A percentile compares a stretch with the other conserved stretches of the same genome.
Conservation (phyloP, 2,329 filamentous ascomycete species). For the Pestalotiopsis sp. region DNA sequence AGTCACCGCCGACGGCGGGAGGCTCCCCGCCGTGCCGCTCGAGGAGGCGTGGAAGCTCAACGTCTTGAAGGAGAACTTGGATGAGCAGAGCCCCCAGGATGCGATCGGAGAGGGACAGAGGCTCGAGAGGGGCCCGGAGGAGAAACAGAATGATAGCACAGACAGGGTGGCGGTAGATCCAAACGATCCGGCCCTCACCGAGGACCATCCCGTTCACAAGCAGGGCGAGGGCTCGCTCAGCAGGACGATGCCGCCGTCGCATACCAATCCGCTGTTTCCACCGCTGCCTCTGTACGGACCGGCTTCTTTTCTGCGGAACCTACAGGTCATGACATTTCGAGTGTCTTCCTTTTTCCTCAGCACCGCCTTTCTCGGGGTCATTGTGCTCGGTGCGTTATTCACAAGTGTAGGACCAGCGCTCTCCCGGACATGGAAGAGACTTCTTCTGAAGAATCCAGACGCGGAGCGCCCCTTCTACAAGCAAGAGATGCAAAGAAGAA, state of each 20-base stretch:
- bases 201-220: constrained; percentile 41
- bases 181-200: constrained; percentile 20
- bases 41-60: constrained; percentile 74
- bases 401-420: constrained; percentile 62
- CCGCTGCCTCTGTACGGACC: constrained; percentile 82
- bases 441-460: constrained; percentile 64
- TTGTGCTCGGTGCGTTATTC: constrained; percentile 75
- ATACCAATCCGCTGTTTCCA: constrained; percentile 82
- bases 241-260: constrained; percentile 60
- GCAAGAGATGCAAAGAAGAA: constrained; percentile 67
- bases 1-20: constrained; percentile 65
- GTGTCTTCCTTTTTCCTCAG: constrained; percentile 75
- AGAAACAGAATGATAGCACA: constrained; percentile 17
- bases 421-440: constrained; percentile 49
- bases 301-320: constrained; percentile 63
- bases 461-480: constrained; percentile 67
- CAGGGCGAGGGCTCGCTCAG: constrained; percentile 49
- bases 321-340: constrained; percentile 69
- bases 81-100: constrained; percentile 28
- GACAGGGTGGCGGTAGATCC: constrained; percentile 14
- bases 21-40: constrained; percentile 70
- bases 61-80: constrained; percentile 54
- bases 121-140: constrained; percentile 26
- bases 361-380: constrained; percentile 72
- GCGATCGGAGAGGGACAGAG: constrained; percentile 31